Evolutionary conservation across 2,329 filamentous ascomycete genomes (phyloP).

Genomic region (Sclerotinia trifoliorum): DNA sequence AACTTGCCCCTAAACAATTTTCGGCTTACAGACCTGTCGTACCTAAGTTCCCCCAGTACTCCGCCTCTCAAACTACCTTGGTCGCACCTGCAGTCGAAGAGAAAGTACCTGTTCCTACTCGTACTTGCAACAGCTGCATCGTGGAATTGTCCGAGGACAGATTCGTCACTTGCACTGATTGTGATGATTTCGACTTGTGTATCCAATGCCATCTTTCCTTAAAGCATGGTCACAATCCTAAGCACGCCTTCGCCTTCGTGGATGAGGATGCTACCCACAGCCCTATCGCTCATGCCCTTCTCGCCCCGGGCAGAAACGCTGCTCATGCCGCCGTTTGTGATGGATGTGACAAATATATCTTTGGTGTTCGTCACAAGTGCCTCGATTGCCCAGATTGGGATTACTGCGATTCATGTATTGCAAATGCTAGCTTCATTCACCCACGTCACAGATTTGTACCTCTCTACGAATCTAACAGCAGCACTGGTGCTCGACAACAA

Average conservation of each 20-base stretch:
- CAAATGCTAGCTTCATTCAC: slow-evolving; percentile 66
- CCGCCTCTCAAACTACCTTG: slow-evolving; percentile 34
- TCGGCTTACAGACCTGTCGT: neutral
- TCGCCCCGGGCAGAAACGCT: slow-evolving; percentile 76
- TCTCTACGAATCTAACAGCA: slow-evolving; percentile 70
- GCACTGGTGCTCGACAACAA: slow-evolving; percentile 44
- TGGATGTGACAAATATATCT: slow-evolving; percentile 83
- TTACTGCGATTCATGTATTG: slow-evolving; percentile 77
- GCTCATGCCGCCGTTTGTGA: slow-evolving; percentile 90
- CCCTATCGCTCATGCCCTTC: slow-evolving; percentile 61
- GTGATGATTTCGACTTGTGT: slow-evolving; percentile 92
- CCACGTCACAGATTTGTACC: slow-evolving; percentile 84
- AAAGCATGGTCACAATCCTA: slow-evolving; percentile 87
- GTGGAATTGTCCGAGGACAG: slow-evolving; percentile 63
- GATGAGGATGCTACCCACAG: slow-evolving; percentile 62
- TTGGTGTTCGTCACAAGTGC: slow-evolving; percentile 93
- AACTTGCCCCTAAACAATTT: slow-evolving; percentile 54
- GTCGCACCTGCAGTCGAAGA: slow-evolving; percentile 30
- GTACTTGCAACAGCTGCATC: slow-evolving; percentile 66
- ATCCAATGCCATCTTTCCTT: slow-evolving; percentile 72
- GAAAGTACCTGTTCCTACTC: slow-evolving; percentile 37
- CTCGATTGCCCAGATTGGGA: slow-evolving; percentile 97
- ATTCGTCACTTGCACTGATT: slow-evolving; percentile 81
- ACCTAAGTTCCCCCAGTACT: slow-evolving; percentile 16
- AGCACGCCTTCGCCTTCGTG: slow-evolving; percentile 73